phyloP scores from a whole-genome alignment of 306 rosid species.

The Medicago ruthenica region DNA sequence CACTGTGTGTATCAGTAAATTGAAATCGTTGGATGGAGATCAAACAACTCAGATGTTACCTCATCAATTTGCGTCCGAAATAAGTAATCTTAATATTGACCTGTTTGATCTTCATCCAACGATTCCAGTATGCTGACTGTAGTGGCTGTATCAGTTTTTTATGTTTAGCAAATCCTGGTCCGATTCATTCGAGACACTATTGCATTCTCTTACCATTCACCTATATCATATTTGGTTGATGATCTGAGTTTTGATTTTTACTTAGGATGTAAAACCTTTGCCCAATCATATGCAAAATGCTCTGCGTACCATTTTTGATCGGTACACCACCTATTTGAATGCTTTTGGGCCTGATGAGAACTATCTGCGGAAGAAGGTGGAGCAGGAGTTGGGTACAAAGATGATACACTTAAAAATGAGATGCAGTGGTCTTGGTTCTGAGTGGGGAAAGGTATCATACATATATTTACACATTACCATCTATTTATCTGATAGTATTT shows the following conservation, averaged over 20 bases:
- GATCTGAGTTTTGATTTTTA: constrained; percentile 21
- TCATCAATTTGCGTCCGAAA: neutral
- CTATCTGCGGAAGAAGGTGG: constrained; percentile 92
- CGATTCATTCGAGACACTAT: neutral
- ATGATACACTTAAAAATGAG: constrained; percentile 93
- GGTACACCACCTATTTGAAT: constrained; percentile 80
- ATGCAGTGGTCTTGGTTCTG: constrained; percentile 78
- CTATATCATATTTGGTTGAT: constrained; percentile 25
- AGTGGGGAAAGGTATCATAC: constrained; percentile 90
- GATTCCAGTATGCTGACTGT: neutral
- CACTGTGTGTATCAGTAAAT: neutral
- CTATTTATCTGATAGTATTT: constrained; percentile 18
- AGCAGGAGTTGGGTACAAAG: constrained; percentile 84
- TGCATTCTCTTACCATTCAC: constrained; percentile 14
- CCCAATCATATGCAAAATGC: constrained; percentile 69
- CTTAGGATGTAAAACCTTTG: constrained; percentile 70
- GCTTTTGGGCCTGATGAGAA: constrained; percentile 83
- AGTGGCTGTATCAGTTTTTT: neutral
- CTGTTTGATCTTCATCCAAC: neutral
- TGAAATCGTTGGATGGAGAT: neutral
- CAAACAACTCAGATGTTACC: neutral
- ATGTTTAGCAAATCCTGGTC: neutral
- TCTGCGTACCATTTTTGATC: constrained; percentile 58
- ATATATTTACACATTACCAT: constrained; percentile 22
- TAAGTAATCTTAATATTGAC: neutral